Conservation (phyloP, 768 basidiomycete genomes). For the Russula sp. region DNA sequence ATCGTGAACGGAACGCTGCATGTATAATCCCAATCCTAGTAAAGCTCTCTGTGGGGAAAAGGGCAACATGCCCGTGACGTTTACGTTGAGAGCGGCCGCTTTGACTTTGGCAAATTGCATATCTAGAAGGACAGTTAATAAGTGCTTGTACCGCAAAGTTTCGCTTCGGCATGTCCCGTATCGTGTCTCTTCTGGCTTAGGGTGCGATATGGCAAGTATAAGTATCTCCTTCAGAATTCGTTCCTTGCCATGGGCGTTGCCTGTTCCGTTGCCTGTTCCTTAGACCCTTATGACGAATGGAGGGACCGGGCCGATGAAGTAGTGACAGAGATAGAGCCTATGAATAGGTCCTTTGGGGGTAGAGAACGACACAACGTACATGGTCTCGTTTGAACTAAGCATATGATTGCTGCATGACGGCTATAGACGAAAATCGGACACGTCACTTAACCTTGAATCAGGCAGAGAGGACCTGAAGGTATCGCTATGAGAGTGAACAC, state of each 20-base stretch:
- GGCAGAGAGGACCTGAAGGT: background rate
- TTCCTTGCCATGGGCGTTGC: background rate
- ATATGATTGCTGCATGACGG: background rate
- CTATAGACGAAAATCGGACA: background rate
- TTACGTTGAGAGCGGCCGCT: background rate
- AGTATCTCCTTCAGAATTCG: background rate
- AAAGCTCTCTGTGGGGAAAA: background rate
- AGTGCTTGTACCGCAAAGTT: background rate
- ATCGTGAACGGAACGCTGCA: background rate
- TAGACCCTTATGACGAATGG: background rate
- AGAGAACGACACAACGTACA: background rate
- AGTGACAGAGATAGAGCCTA: background rate
- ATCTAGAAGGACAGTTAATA: background rate
- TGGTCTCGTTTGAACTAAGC: background rate
- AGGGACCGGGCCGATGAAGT: conserved; percentile 1
- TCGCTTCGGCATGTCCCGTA: background rate
- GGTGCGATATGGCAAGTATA: background rate
- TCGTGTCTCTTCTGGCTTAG: background rate
- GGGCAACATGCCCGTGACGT: background rate
- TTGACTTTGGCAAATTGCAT: background rate
- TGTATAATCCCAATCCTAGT: background rate
- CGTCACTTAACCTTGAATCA: background rate
- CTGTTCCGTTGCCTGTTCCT: background rate
- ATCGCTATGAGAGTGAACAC: background rate
- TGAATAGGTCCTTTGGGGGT: background rate